A percentile compares a stretch with the other conserved stretches of the same genome.
Conservation (phyloP, 345 rosid genomes). For the Lumnitzera racemosa region DNA sequence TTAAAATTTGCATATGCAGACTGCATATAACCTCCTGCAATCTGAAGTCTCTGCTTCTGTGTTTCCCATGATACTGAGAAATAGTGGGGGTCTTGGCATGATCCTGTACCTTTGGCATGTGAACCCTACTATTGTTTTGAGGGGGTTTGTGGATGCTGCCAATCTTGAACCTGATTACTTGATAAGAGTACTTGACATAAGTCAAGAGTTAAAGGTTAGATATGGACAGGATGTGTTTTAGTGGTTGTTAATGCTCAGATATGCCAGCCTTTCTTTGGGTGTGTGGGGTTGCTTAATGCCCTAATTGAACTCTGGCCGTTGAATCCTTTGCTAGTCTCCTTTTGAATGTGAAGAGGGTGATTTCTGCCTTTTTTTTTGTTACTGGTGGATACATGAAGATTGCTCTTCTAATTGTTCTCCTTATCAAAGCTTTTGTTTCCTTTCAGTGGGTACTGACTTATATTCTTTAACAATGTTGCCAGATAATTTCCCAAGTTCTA, state of each 20-base stretch:
- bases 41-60: constrained; percentile 55
- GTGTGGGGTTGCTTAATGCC: not conserved
- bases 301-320: not conserved
- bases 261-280: not conserved
- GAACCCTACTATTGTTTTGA: constrained; percentile 58
- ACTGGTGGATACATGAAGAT: not conserved
- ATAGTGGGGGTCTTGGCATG: constrained; percentile 38
- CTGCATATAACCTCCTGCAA: constrained; percentile 76
- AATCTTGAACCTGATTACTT: constrained; percentile 46
- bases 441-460: not conserved
- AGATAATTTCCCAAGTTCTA: constrained; percentile 66
- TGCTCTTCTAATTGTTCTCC: not conserved
- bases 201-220: constrained; percentile 79
- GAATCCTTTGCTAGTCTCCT: too few relatives aligned
- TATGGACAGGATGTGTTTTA: not conserved
- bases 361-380: not conserved
- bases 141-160: constrained; percentile 60
- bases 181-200: constrained; percentile 56
- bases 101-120: constrained; percentile 71
- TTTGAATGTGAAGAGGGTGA: not conserved
- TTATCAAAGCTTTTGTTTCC: not conserved
- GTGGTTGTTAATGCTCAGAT: not conserved
- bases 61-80: constrained; percentile 58
- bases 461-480: constrained; percentile 18
- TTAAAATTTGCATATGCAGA: constrained; percentile 40